Base-by-base conservation (phyloP, 805 yeast genomes). In the Yarrowia divulgata region DNA sequence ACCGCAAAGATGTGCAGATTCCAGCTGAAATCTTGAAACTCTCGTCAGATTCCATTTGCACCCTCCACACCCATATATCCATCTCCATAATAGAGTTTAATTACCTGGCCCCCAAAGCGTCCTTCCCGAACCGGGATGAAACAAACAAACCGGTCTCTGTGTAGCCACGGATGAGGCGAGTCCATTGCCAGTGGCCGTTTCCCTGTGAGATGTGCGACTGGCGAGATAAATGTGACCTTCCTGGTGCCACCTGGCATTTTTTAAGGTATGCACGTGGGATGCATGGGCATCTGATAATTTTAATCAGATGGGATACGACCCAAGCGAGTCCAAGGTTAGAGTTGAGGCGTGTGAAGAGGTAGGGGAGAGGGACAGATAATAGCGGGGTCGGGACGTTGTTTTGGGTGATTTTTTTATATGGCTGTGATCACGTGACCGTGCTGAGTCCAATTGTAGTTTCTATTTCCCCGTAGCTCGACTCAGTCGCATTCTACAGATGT, bases 231-330 rank as follows among this genome's bases (percentile, higher is more conserved):
- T 23, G 23, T 18, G 39, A 7, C 19, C 8, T 9, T 3, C 1
- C 6, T 8, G 4, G 8, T 39, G 62, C 62, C 63, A 57, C 37
- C 48, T 57, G 48, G 48, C 48, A 2, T 40, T 29, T 57, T n/a
- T n/a, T 7, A 49, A 16, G 32, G 48, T 23, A 40, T 57, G 64
- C 64, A 57, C 49, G 64, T 57, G 40, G 18, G 23, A 60, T 60
- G 66, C 66, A 60, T 60, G 66, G 3, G 18, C 43, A 60, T 60
- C 66, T 32, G 66, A 60, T 60, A 60, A 60, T 60, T 60, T 45
- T 60, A 60, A 60, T 60, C 66, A 18, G 66, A 60, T 60, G 52
- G 19, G 50, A 43, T 60, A 60, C 66, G 66, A 60, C 52, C 66
- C 34, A 45, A 43, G 66, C 66, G 66, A 60, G 18, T 9, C 12